These are phyloP conservation scores for Umbelopsis ramanniana DNA, from an alignment of 192 early-diverging fungal genomes.

Conservation along the genomic window DNA sequence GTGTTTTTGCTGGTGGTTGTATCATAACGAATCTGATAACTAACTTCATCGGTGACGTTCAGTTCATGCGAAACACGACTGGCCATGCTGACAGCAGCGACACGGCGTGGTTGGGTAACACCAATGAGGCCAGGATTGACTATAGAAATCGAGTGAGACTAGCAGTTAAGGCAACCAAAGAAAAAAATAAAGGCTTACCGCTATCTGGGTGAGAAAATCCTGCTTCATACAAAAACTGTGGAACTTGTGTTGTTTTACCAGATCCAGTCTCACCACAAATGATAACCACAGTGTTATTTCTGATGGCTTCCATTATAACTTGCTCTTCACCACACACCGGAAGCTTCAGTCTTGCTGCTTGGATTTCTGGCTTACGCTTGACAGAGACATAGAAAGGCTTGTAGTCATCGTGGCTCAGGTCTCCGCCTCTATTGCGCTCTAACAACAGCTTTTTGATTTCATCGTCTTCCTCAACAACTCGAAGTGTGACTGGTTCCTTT, in stretches of 20 bases:
- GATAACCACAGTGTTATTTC: constrained; percentile 83
- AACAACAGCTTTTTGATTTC: constrained; percentile 39
- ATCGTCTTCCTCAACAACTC: constrained; percentile 37
- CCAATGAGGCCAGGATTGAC: constrained; percentile 90
- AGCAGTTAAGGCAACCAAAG: too few species aligned
- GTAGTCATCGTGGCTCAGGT: constrained; percentile 32
- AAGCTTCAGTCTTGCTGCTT: constrained; percentile 76
- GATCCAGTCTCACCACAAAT: constrained; percentile 99
- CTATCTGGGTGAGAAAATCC: constrained; percentile 90
- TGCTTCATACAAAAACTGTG: constrained; percentile 97
- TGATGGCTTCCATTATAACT: constrained; percentile 95
- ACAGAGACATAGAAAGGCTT: constrained; percentile 78
- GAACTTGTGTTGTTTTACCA: constrained; percentile 96
- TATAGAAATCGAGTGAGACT: constrained; percentile 9
- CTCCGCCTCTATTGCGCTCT: constrained; percentile 39
- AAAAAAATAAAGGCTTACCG: constrained; percentile 31
- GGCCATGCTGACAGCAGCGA: constrained; percentile 97
- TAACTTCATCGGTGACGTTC: constrained; percentile 72
- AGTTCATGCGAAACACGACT: constrained; percentile 93
- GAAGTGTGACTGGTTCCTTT: constrained; percentile 4
- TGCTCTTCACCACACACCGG: constrained; percentile 97
- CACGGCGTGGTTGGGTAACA: constrained; percentile 97
- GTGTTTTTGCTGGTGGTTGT: constrained; percentile 74
- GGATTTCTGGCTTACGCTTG: constrained; percentile 73
- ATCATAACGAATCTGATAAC: constrained; percentile 94